phyloP scores from a whole-genome alignment of 2,329 filamentous ascomycete species.

The Aspergillus fijiensis region DNA sequence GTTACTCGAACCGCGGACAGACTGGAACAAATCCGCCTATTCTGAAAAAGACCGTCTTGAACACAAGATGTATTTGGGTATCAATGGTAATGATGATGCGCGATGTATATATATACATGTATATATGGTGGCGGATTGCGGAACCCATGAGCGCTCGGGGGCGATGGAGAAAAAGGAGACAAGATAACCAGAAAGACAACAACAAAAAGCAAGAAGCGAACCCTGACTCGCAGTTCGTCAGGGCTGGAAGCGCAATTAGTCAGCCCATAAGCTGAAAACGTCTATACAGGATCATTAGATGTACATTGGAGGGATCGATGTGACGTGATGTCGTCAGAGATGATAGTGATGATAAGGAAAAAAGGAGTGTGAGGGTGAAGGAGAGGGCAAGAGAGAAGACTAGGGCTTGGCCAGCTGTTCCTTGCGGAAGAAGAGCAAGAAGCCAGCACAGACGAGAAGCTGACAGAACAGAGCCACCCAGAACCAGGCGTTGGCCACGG shows the following conservation, averaged over 20 bases:
- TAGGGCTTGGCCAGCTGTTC: conserved; percentile 45
- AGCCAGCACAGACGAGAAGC: conserved; percentile 51
- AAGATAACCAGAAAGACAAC: neutral
- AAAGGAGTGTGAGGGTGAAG: no score
- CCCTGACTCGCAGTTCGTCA: neutral
- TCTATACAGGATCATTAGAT: neutral
- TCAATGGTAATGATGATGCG: neutral
- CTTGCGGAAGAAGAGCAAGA: conserved; percentile 43
- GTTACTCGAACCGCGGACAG: no score
- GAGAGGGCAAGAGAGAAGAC: neutral
- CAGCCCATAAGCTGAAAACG: neutral
- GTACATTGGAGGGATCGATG: neutral
- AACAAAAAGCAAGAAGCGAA: neutral
- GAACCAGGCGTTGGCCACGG: conserved; percentile 54
- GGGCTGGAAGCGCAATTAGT: neutral
- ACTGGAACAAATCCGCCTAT: no score
- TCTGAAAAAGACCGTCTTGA: no score
- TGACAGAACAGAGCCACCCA: conserved; percentile 61
- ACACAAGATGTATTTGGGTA: neutral
- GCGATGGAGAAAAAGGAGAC: neutral
- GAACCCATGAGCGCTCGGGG: no score
- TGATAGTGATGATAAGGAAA: no score
- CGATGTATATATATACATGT: neutral
- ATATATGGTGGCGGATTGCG: neutral
- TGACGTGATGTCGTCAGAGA: no score